Evolutionary conservation across 2,329 filamentous ascomycete species (phyloP).

Genomic region (Albifimbria verrucaria): DNA sequence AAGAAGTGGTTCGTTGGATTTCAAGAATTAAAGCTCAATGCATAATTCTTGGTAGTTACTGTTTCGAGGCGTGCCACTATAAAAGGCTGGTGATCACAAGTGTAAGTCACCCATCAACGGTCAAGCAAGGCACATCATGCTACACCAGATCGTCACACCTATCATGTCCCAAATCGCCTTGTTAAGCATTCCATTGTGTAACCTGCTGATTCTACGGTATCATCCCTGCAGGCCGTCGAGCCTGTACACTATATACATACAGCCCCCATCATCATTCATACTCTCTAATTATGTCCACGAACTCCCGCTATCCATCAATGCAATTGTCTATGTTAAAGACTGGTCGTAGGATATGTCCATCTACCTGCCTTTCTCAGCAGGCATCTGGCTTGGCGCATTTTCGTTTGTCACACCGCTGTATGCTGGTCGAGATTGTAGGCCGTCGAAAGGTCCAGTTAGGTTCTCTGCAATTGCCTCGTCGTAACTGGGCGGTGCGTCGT

Average conservation of each 20-base stretch:
- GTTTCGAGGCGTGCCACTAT: no score
- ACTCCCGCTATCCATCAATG: slow-evolving; percentile 10
- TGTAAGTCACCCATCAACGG: no score
- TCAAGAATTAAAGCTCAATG: no score
- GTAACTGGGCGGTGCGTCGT: slow-evolving; percentile 90
- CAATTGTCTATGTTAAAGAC: slow-evolving; percentile 2
- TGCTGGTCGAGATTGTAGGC: slow-evolving; percentile 54
- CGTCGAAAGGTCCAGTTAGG: slow-evolving; percentile 67
- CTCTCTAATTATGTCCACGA: slow-evolving; percentile 1
- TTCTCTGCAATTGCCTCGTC: slow-evolving; percentile 86
- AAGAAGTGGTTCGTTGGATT: no score
- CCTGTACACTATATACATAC: no score
- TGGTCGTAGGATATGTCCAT: slow-evolving; percentile 13
- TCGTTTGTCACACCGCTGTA: slow-evolving; percentile 64
- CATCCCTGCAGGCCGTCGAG: no score
- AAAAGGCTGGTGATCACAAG: no score
- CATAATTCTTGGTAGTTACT: no score
- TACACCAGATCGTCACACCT: no score
- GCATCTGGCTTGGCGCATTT: slow-evolving; percentile 52
- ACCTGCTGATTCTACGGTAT: not conserved
- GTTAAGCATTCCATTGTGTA: no score
- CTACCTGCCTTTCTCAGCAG: slow-evolving; percentile 31
- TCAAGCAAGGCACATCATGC: no score
- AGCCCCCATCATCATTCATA: not conserved
- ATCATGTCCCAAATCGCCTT: no score